Base-by-base conservation (phyloP, 352 stramenopile species). In the Blastocystis sp. region DNA sequence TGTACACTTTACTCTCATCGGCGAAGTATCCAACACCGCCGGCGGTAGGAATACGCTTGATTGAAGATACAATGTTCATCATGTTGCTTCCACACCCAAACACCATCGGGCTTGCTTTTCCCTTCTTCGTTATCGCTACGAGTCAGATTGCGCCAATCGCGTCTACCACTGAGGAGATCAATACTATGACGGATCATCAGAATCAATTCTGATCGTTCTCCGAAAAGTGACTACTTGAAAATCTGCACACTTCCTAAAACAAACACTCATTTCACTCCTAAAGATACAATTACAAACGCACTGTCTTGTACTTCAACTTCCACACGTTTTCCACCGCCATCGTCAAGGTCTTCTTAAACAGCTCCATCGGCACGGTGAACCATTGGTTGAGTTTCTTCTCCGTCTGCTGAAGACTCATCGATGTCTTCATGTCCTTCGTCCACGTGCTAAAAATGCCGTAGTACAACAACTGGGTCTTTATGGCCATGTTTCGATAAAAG, bases 41-140 rank as follows among this genome's bases (percentile, higher is more conserved):
- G 2, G 69, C 69, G 27, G 61, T 81, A 29, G 69, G 69, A 42
- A 81, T 81, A 29, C n/a, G 24, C 51, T 81, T 81, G 34, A 81
- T 81, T 8, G 69, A 65, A 29, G 69, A 81, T 48, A 81, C 48
- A n/a, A 81, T 81, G 48, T 64, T 81, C 69, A 81, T 81, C n/a
- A 81, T 32, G 49, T 81, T 81, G 40, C 69, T 81, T 40, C 69
- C 69, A 44, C 69, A 81, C 9, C 69, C 69, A 48, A 81, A 64
- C 18, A 81, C 69, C 21, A 29, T 29, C 11, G 69, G 69, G 24
- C 40, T 32, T 9, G 40, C 69, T 29, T 64, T 81, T 42, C 69
- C 69, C 36, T 81, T 81, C 69, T 81, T 81, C 29, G 69, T 64
- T 27, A 81, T 81, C 9, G 69, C 69, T 81, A 48, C 21, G 27